Base-by-base conservation (phyloP, 208 protist species). In the Acanthamoeba divionensis region DNA sequence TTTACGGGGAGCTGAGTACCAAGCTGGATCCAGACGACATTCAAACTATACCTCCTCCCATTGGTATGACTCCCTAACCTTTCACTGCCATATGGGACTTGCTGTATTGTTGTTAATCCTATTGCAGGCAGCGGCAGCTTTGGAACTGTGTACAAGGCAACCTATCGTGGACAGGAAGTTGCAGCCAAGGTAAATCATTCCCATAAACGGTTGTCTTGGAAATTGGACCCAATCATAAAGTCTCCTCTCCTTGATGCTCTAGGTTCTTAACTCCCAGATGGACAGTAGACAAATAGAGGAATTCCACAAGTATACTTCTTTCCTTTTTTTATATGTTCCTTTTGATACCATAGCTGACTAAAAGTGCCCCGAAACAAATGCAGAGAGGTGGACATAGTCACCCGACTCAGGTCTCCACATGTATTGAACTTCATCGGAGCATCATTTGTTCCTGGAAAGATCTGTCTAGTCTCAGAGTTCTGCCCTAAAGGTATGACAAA, bases 11-110 rank as follows among this genome's bases (percentile, higher is more conserved):
- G 29, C 45, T 85, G 3, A 66, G 52, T 36, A 21, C 75, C 12
- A 85, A 85, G 50, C 50, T 85, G 8, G 75, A 85, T 24, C 75
- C 75, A 2, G 65, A 85, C 33, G 75, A 85, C 75, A 63, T 85
- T 44, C 24, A 66, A 7, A 85, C 75, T 8, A 18, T 9, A 7
- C 29, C 75, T 21, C n/a, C 50, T 29, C 75, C 75, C 10, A 55
- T 85, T 18, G 75, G 75, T 85, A 62, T 5, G 7, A 9, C 3
- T 21, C 24, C 2, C 2, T 15, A 36, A 0, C 33, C 18, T 5
- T 82, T 62, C n/a, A 8, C 45, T 13, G 38, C 4, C 29, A 26
- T 10, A 8, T 26, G 65, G n/a, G 21, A 1, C 15, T 36, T 75
- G 10, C 26, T 15, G n/a, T 9, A 15, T 6, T n/a, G 31, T 12